Evolutionary conservation across 2,329 filamentous ascomycete genomes (phyloP).

Genomic region (Scolecobasidium constrictum): DNA sequence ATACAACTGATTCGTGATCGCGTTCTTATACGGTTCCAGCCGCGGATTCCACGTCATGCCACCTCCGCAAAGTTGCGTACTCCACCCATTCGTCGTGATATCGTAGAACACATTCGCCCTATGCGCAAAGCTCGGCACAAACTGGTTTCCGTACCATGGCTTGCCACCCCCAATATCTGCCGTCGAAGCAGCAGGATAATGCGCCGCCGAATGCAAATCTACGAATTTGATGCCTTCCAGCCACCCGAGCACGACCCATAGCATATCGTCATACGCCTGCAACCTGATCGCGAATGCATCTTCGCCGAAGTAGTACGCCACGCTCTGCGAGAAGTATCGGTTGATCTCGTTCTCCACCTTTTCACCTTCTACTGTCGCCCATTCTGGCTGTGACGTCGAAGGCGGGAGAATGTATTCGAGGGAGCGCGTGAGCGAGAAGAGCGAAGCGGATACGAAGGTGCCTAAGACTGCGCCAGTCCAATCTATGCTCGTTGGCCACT

Average conservation of each 20-base stretch:
- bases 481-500: conserved; percentile 79
- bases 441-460: conserved; percentile 64
- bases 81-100: conserved; percentile 69
- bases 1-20: conserved; percentile 87
- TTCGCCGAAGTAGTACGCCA: conserved; percentile 78
- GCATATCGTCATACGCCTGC: conserved; percentile 84
- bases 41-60: conserved; percentile 88
- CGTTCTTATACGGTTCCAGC: conserved; percentile 80
- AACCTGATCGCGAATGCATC: conserved; percentile 63
- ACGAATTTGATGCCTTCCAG: conserved; percentile 72
- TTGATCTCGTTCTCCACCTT: conserved; percentile 70
- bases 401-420: conserved; percentile 33
- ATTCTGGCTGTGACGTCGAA: conserved; percentile 15
- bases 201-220: conserved; percentile 52
- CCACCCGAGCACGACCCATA: conserved; percentile 93
- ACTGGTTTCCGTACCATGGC: conserved; percentile 66
- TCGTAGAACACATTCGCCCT: conserved; percentile 80
- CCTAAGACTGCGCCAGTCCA: conserved; percentile 84
- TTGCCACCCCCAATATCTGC: not conserved
- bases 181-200: conserved; percentile 35
- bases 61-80: conserved; percentile 66
- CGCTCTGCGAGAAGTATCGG: conserved; percentile 65
- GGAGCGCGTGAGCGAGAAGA: conserved; percentile 59
- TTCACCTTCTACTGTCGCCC: conserved; percentile 23
- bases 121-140: conserved; percentile 66